These are phyloP conservation scores for Talaromyces albobiverticillius DNA, from an alignment of 2,329 filamentous ascomycete genomes.

Conservation along the genomic window DNA sequence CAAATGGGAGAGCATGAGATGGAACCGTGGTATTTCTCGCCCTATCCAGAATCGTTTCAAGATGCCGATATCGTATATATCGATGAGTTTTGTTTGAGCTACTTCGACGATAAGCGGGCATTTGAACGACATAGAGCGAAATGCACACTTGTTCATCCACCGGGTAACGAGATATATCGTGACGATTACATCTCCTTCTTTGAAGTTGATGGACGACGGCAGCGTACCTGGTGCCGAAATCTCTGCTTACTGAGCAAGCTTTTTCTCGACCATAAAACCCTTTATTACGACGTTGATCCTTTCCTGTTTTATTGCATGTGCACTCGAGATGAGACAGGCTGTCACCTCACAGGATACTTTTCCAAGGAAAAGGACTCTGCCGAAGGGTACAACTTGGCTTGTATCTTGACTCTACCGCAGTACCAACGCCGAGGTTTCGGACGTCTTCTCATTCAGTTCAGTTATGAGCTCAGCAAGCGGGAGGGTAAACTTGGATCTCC, in stretches of 20 bases:
- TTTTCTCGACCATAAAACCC: constrained; percentile 96
- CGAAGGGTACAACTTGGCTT: constrained; percentile 96
- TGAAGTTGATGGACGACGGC: constrained; percentile 94
- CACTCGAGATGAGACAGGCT: constrained; percentile 85
- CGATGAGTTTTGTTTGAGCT: constrained; percentile 94
- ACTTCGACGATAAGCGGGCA: constrained; percentile 78
- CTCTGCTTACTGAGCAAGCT: constrained; percentile 93
- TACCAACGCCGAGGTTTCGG: constrained; percentile 95
- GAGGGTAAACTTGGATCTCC: constrained; percentile 94
- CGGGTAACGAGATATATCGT: constrained; percentile 96
- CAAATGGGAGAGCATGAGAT: constrained; percentile 92
- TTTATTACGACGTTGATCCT: constrained; percentile 97
- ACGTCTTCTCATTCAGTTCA: constrained; percentile 90
- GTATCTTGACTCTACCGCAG: constrained; percentile 93
- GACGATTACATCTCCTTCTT: constrained; percentile 90
- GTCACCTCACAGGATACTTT: constrained; percentile 98
- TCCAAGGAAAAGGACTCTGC: constrained; percentile 97
- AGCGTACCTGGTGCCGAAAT: constrained; percentile 98
- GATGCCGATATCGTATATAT: constrained; percentile 91
- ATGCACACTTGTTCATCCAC: constrained; percentile 86
- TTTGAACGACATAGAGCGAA: constrained; percentile 85
- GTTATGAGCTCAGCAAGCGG: constrained; percentile 92
- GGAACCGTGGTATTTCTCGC: constrained; percentile 98
- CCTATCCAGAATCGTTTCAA: constrained; percentile 85
- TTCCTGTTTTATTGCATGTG: constrained; percentile 98